Conservation (phyloP, 2,329 filamentous ascomycete species). For the Teratosphaeria epicoccoides region DNA sequence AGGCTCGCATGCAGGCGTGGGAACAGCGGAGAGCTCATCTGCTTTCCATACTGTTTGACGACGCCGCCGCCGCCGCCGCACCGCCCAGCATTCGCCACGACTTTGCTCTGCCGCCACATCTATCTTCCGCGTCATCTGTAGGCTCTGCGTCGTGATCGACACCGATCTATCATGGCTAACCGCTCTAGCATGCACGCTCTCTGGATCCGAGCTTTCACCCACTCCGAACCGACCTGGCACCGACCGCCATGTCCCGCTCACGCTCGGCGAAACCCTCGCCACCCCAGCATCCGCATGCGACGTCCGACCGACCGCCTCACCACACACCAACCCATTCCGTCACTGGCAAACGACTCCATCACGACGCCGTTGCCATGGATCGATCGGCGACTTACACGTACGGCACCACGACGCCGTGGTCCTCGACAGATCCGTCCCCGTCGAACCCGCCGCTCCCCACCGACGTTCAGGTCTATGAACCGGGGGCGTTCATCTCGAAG, state of each 20-base stretch:
- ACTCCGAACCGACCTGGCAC: constrained; percentile 3
- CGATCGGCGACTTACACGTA: constrained; percentile 16
- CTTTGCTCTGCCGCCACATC: background rate
- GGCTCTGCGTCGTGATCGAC: background rate
- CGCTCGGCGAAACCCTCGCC: constrained; percentile 7
- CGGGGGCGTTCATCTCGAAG: constrained; percentile 20
- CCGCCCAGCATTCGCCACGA: background rate
- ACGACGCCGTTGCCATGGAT: constrained; percentile 13
- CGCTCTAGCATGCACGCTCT: background rate
- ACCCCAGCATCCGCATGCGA: constrained; percentile 1
- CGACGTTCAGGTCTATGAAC: constrained; percentile 17
- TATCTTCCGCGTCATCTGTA: background rate
- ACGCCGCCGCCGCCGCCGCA: constrained; percentile 4
- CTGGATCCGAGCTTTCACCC: constrained; percentile 1
- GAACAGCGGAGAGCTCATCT: constrained; percentile 17
- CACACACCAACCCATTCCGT: constrained; percentile 2
- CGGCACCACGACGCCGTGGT: constrained; percentile 11
- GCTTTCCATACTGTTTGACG: constrained; percentile 9
- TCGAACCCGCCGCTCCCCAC: background rate
- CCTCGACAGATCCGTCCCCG: constrained; percentile 21
- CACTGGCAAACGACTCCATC: constrained; percentile 17
- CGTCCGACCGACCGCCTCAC: constrained; percentile 3
- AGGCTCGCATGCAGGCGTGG: constrained; percentile 28
- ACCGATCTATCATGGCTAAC: background rate
- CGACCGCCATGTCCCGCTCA: constrained; percentile 9